Evolutionary conservation across 2,329 filamentous ascomycete species (phyloP).

Genomic region (Botryotinia calthae): DNA sequence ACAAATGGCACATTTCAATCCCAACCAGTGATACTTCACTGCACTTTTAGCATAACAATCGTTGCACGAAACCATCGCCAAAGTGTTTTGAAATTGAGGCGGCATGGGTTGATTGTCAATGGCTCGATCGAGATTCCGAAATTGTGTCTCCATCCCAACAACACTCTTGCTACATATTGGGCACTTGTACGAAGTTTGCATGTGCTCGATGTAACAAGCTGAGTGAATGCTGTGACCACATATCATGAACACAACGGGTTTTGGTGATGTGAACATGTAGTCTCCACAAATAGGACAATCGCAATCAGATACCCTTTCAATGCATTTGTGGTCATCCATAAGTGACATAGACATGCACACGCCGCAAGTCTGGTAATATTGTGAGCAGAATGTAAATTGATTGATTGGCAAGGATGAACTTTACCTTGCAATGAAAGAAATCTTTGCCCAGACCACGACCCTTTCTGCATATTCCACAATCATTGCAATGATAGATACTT

Average conservation of each 20-base stretch:
- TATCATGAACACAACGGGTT: slow-evolving; percentile 86
- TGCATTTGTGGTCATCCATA: slow-evolving; percentile 83
- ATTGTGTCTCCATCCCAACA: slow-evolving; percentile 96
- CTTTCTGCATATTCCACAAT: slow-evolving; percentile 92
- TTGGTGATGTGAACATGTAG: slow-evolving; percentile 90
- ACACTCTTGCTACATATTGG: slow-evolving; percentile 95
- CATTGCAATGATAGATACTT: slow-evolving; percentile 91
- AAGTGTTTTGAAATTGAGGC: slow-evolving; percentile 71
- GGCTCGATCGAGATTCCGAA: slow-evolving; percentile 83
- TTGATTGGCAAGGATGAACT: slow-evolving; percentile 22
- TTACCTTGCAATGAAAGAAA: slow-evolving; percentile 96
- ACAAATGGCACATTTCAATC: slow-evolving; percentile 79
- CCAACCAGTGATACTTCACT: slow-evolving; percentile 90
- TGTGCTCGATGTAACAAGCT: slow-evolving; percentile 82
- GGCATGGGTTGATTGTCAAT: slow-evolving; percentile 94
- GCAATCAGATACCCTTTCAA: slow-evolving; percentile 90
- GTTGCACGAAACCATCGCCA: slow-evolving; percentile 86
- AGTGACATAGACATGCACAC: slow-evolving; percentile 91
- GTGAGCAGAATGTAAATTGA: slow-evolving; percentile 13
- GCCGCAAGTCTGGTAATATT: slow-evolving; percentile 68
- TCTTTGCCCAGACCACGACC: slow-evolving; percentile 92
- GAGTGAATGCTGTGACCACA: slow-evolving; percentile 96
- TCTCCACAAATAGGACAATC: slow-evolving; percentile 96
- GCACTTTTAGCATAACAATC: slow-evolving; percentile 88
- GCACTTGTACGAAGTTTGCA: slow-evolving; percentile 89